Conservation (phyloP, 1,284 basidiomycete species). For the Cryptococcus sp. region DNA sequence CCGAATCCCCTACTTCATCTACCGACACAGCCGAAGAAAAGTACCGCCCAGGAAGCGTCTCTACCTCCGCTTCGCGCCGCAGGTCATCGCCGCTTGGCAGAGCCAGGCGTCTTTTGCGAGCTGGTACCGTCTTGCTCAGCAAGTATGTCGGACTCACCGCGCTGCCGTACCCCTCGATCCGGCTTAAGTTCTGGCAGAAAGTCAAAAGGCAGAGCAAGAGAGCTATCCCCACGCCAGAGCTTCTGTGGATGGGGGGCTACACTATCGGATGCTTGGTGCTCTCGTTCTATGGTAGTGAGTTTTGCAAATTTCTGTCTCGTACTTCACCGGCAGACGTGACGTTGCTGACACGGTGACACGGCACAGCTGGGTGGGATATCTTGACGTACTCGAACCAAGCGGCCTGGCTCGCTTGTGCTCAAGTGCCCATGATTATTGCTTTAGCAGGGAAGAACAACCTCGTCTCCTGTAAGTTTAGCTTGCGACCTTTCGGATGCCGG, state of each 20-base stretch:
- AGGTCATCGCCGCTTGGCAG: neutral
- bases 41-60: neutral
- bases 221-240: constrained; percentile 20
- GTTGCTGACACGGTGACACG: too few relatives aligned
- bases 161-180: constrained; percentile 11
- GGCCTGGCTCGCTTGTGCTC: constrained; percentile 59
- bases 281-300: constrained; percentile 35
- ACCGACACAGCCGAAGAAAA: neutral
- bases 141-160: constrained; percentile 21
- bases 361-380: constrained; percentile 26
- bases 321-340: neutral
- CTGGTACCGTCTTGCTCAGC: constrained; percentile 7
- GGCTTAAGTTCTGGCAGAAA: constrained; percentile 10
- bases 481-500: neutral
- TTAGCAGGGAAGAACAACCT: constrained; percentile 68
- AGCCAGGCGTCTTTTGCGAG: neutral
- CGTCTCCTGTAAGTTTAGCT: constrained; percentile 58
- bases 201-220: constrained; percentile 7
- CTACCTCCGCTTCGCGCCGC: neutral
- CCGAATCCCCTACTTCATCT: neutral
- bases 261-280: constrained; percentile 23
- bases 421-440: constrained; percentile 64
- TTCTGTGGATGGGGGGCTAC: constrained; percentile 24
- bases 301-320: neutral
- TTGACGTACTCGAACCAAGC: constrained; percentile 54